These are phyloP conservation scores for Trapa bicornis DNA, from an alignment of 345 rosid genomes.

Conservation along the genomic window DNA sequence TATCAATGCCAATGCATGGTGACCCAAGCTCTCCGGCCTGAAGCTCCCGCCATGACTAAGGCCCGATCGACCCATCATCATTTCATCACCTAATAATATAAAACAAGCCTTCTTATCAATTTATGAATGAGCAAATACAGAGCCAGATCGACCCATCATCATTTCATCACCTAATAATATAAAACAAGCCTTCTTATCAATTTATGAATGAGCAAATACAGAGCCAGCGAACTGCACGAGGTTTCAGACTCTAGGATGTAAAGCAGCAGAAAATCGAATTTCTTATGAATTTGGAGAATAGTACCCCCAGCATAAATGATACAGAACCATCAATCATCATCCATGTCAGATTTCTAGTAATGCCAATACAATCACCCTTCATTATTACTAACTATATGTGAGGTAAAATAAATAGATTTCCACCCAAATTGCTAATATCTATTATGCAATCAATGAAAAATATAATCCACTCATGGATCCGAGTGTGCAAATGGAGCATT, in stretches of 20 bases:
- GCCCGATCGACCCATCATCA: constrained; percentile 48
- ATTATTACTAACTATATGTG: no score
- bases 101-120: neutral
- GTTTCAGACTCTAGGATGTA: neutral
- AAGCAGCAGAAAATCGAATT: neutral
- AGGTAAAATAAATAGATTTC: no score
- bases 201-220: neutral
- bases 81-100: neutral
- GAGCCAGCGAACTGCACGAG: neutral
- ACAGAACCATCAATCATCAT: neutral
- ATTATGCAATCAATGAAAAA: neutral
- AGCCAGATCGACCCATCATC: constrained; percentile 51
- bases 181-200: neutral
- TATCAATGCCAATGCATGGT: constrained; percentile 65
- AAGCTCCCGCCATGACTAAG: constrained; percentile 44
- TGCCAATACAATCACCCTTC: no score
- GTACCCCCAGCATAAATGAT: neutral
- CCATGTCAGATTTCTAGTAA: no score
- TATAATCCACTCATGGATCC: neutral
- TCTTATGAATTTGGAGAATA: neutral
- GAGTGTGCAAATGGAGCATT: neutral
- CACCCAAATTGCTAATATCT: no score
- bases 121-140: neutral
- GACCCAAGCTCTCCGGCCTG: constrained; percentile 67
- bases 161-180: neutral